phyloP scores from a whole-genome alignment of 495 filamentous ascomycete species.

The Chaetomidium leptoderma region DNA sequence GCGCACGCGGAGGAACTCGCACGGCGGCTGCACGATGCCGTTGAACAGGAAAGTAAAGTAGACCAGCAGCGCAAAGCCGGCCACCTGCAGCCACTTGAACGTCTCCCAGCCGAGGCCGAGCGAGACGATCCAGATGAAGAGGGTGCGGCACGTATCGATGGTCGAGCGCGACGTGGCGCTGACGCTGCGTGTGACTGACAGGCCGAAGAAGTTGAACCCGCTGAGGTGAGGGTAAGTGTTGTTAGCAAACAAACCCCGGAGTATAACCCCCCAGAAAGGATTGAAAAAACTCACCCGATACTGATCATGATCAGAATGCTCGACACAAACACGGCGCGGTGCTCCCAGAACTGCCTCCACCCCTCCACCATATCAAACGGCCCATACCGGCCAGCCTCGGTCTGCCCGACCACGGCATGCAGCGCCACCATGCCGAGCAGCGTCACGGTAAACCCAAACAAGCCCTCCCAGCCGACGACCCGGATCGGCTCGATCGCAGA shows the following conservation, averaged over 20 bases:
- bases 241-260: slow-evolving; percentile 7
- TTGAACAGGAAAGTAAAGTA: slow-evolving; percentile 98
- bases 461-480: slow-evolving; percentile 93
- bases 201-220: slow-evolving; percentile 97
- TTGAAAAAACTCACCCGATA: slow-evolving; percentile 66
- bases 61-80: slow-evolving; percentile 81
- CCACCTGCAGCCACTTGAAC: slow-evolving; percentile 96
- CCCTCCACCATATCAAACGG: slow-evolving; percentile 89
- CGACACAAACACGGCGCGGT: slow-evolving; percentile 65
- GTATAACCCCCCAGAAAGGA: not conserved
- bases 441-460: slow-evolving; percentile 88
- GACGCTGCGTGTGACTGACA: slow-evolving; percentile 82
- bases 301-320: slow-evolving; percentile 91
- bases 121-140: slow-evolving; percentile 97
- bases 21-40: slow-evolving; percentile 77
- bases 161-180: slow-evolving; percentile 89
- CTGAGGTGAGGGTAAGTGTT: slow-evolving; percentile 36
- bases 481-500: slow-evolving; percentile 83
- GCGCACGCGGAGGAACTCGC: slow-evolving; percentile 47
- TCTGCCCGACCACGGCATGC: slow-evolving; percentile 70
- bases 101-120: slow-evolving; percentile 92
- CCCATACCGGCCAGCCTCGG: slow-evolving; percentile 67
- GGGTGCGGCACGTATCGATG: slow-evolving; percentile 93
- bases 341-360: slow-evolving; percentile 66
- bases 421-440: slow-evolving; percentile 72